phyloP scores from a whole-genome alignment of 257 asterid genomes.

The Salvia rosmarinus region DNA sequence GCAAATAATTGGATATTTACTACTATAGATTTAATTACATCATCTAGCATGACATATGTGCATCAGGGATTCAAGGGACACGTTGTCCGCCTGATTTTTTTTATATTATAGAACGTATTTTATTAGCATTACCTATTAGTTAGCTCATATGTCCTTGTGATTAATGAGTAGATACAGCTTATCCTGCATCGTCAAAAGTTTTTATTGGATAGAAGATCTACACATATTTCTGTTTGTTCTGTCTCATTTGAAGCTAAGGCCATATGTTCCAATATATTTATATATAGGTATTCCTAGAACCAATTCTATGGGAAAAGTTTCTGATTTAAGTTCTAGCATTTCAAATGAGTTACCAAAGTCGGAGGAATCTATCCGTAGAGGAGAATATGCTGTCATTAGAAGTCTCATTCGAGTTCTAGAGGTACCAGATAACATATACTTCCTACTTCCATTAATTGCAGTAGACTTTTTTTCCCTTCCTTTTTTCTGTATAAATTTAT shows the following conservation, averaged over 20 bases:
- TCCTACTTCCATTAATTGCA: conserved; percentile 30
- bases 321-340: conserved; percentile 65
- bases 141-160: conserved; percentile 16
- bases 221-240: conserved; percentile 32
- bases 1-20: neutral
- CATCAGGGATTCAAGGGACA: neutral
- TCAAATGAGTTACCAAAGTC: conserved; percentile 66
- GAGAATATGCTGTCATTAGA: conserved; percentile 94
- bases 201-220: conserved; percentile 14
- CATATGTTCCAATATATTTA: conserved; percentile 34
- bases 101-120: neutral
- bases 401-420: conserved; percentile 95
- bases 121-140: neutral
- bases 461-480: neutral
- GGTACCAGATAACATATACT: conserved; percentile 51
- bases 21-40: conserved; percentile 17
- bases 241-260: conserved; percentile 32
- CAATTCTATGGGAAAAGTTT: conserved; percentile 75
- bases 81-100: neutral
- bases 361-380: conserved; percentile 88
- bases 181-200: neutral
- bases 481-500: conserved; percentile 35
- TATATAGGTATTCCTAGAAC: conserved; percentile 77
- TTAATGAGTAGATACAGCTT: conserved; percentile 2
- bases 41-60: neutral